A percentile compares a stretch with the other conserved stretches of the same genome.
These are phyloP conservation scores for Melampsora americana DNA, from an alignment of 1,284 basidiomycete species.

Conservation along the genomic window DNA sequence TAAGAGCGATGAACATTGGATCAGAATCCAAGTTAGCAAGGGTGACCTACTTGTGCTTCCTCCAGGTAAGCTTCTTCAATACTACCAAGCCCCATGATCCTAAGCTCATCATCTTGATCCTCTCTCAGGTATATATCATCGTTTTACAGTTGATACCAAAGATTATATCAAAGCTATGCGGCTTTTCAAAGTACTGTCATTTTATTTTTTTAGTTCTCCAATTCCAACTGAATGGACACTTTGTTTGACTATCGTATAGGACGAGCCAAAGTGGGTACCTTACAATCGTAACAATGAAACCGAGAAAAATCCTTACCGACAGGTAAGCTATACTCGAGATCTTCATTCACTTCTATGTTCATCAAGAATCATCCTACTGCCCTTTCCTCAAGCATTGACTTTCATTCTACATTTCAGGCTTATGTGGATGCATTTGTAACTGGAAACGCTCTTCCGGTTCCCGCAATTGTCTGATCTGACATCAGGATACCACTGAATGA, in stretches of 20 bases:
- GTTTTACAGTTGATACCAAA: slow-evolving; percentile 72
- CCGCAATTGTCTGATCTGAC: too few relatives aligned
- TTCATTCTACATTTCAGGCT: too few relatives aligned
- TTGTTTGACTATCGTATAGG: slow-evolving; percentile 57
- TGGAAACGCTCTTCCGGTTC: too few relatives aligned
- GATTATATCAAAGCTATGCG: slow-evolving; percentile 70
- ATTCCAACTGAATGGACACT: not conserved
- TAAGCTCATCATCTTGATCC: not conserved
- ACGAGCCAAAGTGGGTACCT: slow-evolving; percentile 81
- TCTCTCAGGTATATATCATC: slow-evolving; percentile 66
- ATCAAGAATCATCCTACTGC: too few relatives aligned
- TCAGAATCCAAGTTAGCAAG: slow-evolving; percentile 65
- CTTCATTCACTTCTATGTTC: too few relatives aligned
- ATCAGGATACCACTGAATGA: too few relatives aligned
- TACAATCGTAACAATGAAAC: slow-evolving; percentile 65
- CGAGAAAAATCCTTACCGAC: slow-evolving; percentile 65
- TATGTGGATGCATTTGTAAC: too few relatives aligned
- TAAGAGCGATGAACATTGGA: slow-evolving; percentile 65
- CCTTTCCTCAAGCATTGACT: too few relatives aligned
- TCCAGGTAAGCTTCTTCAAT: slow-evolving; percentile 58
- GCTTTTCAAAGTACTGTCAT: slow-evolving; percentile 65
- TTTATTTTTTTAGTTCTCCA: not conserved
- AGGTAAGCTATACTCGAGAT: slow-evolving; percentile 48
- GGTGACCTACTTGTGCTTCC: slow-evolving; percentile 73
- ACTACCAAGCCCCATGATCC: too few relatives aligned